Evolutionary conservation across 495 filamentous ascomycete genomes (phyloP).

Genomic region (Trichocladium uniseriatum): DNA sequence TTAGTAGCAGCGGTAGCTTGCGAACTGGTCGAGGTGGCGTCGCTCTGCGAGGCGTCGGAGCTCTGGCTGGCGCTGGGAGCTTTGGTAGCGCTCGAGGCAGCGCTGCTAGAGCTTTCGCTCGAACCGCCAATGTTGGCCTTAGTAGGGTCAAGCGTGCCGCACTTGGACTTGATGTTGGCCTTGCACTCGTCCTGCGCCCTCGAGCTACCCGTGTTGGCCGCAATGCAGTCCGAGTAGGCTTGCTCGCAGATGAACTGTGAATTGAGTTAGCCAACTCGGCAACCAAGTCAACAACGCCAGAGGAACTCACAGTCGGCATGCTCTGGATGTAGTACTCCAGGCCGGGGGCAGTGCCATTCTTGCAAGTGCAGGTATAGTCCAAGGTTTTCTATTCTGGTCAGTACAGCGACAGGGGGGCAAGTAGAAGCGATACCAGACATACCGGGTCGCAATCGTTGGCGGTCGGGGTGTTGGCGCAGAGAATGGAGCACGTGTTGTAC

Average conservation of each 20-base stretch:
- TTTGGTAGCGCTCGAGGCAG: conserved; percentile 6
- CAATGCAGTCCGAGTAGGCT: conserved; percentile 25
- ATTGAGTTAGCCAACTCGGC: not conserved
- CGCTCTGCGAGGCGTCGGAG: conserved; percentile 4
- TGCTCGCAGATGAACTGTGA: conserved; percentile 27
- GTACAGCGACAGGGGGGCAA: not conserved
- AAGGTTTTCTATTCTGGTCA: conserved; percentile 21
- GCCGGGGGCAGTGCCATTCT: conserved; percentile 26
- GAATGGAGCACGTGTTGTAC: conserved; percentile 27
- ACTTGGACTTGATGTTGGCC: conserved; percentile 25
- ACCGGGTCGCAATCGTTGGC: conserved; percentile 26
- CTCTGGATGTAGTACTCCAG: conserved; percentile 32
- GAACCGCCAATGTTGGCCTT: conserved; percentile 13
- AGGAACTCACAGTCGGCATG: conserved; percentile 25
- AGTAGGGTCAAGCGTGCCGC: conserved; percentile 27
- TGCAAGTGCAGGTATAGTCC: conserved; percentile 26
- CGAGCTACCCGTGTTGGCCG: conserved; percentile 15
- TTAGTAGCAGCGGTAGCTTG: conserved; percentile 18
- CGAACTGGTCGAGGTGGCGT: conserved; percentile 7
- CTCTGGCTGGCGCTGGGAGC: conserved; percentile 1
- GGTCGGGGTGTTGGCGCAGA: conserved; percentile 18
- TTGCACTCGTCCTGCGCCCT: conserved; percentile 26
- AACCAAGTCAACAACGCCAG: not conserved
- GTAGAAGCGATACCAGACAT: conserved; percentile 1
- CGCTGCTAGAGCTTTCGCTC: not conserved